Conservation (phyloP, 352 stramenopile species). For the Globisporangium radiosum region DNA sequence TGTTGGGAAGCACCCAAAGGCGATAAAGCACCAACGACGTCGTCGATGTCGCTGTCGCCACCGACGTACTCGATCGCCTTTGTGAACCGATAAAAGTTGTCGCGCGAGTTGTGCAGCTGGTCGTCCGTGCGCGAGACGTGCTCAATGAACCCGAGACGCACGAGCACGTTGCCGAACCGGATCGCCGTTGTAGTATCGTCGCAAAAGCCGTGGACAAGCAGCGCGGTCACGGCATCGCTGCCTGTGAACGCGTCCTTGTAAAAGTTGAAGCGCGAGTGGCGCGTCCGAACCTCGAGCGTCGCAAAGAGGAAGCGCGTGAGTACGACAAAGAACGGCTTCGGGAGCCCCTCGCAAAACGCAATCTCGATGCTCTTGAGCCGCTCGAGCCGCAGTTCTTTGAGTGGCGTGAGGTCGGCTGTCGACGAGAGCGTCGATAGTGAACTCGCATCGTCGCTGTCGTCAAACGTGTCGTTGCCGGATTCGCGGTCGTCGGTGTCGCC, state of each 20-base stretch:
- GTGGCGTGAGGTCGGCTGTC: slow-evolving; percentile 32
- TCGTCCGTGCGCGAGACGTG: slow-evolving; percentile 72
- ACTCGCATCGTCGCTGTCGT: slow-evolving; percentile 21
- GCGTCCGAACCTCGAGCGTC: slow-evolving; percentile 75
- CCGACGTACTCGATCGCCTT: slow-evolving; percentile 45
- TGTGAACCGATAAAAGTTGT: slow-evolving; percentile 84
- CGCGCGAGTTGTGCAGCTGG: slow-evolving; percentile 76
- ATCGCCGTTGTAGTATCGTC: slow-evolving; percentile 67
- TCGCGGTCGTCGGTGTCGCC: slow-evolving; percentile 25
- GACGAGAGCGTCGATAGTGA: slow-evolving; percentile 17
- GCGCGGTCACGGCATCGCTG: slow-evolving; percentile 62
- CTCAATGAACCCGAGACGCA: slow-evolving; percentile 79
- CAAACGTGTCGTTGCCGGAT: slow-evolving; percentile 20
- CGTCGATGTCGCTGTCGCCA: slow-evolving; percentile 11
- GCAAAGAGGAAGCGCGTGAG: slow-evolving; percentile 66
- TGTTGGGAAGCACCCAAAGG: slow-evolving; percentile 2
- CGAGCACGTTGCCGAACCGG: slow-evolving; percentile 70
- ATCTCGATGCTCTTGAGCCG: slow-evolving; percentile 73
- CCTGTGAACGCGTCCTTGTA: slow-evolving; percentile 85
- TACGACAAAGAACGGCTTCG: slow-evolving; percentile 72
- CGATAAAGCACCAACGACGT: slow-evolving; percentile 4
- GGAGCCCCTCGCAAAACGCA: slow-evolving; percentile 70
- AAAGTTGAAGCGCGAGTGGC: slow-evolving; percentile 80
- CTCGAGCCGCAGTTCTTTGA: slow-evolving; percentile 67
- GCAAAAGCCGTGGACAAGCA: slow-evolving; percentile 69